Conservation (phyloP, 331 rosid genomes). For the Pyracantha coccinea region DNA sequence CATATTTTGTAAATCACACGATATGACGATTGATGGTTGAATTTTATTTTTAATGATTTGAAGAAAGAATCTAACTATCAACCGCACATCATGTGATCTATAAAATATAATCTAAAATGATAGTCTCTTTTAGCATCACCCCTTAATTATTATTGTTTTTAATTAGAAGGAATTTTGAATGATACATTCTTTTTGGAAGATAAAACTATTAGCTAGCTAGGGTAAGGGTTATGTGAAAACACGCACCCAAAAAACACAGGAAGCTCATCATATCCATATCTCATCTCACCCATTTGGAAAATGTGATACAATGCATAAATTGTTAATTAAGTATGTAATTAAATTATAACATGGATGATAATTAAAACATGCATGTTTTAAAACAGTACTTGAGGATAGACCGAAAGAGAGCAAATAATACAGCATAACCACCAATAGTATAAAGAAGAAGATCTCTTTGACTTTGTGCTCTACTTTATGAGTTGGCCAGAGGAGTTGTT, state of each 20-base stretch:
- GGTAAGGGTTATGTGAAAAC: background rate
- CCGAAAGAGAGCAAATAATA: background rate
- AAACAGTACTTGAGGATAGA: too few species aligned
- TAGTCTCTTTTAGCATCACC: too few species aligned
- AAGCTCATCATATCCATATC: background rate
- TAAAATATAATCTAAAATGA: too few species aligned
- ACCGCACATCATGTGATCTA: too few species aligned
- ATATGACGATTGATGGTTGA: too few species aligned
- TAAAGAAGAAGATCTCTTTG: slow-evolving; percentile 19
- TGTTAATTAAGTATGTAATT: too few species aligned
- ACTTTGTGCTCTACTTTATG: background rate
- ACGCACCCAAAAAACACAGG: background rate
- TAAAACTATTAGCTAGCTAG: background rate
- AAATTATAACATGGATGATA: too few species aligned
- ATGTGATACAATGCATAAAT: background rate
- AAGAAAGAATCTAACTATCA: too few species aligned
- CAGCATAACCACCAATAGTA: slow-evolving; percentile 15
- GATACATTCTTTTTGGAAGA: background rate
- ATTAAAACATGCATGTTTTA: background rate
- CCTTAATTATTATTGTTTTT: too few species aligned
- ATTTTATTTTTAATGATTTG: too few species aligned
- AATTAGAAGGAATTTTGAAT: background rate
- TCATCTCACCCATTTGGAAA: background rate
- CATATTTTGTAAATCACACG: rapidly evolving
- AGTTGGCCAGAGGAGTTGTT: slow-evolving; percentile 16